These are phyloP conservation scores for Kazachstania sp. DNA, from an alignment of 1,139 yeast species.

Conservation along the genomic window DNA sequence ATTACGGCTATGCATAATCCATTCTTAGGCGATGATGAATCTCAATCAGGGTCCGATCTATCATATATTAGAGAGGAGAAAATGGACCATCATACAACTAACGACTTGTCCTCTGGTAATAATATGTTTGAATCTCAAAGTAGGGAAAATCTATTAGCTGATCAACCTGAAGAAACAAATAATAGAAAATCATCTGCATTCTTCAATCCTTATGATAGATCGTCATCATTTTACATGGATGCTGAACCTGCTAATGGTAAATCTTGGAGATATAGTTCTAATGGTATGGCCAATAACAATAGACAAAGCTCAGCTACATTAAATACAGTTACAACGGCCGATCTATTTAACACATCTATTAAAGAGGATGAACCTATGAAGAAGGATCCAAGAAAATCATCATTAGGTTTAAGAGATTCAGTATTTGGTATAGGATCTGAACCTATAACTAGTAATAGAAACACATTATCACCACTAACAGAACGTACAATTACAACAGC, in stretches of 20 bases:
- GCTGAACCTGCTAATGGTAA: constrained; percentile 34
- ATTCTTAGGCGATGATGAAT: constrained; percentile 30
- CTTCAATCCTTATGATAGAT: constrained; percentile 21
- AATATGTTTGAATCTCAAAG: constrained; percentile 23
- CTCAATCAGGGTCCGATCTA: constrained; percentile 31
- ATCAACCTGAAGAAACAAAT: constrained; percentile 7
- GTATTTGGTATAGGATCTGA: constrained; percentile 19
- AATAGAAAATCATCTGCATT: constrained; percentile 8
- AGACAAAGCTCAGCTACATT: constrained; percentile 62
- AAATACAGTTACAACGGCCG: constrained; percentile 82
- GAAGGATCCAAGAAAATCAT: constrained; percentile 36
- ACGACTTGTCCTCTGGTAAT: background rate
- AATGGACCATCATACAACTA: constrained; percentile 9
- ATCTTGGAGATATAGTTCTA: constrained; percentile 64
- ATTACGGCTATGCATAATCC: constrained; percentile 27
- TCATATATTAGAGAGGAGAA: constrained; percentile 29
- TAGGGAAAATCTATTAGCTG: constrained; percentile 25
- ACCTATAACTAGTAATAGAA: constrained; percentile 4
- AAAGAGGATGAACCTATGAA: constrained; percentile 48
- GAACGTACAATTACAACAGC: background rate
- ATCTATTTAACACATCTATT: constrained; percentile 68
- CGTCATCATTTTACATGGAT: constrained; percentile 27
- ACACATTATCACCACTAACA: constrained; percentile 3
- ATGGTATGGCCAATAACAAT: constrained; percentile 32
- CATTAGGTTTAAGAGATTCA: constrained; percentile 37